phyloP scores from a whole-genome alignment of 23 red algal genomes.

The Gracilaria gracilis region DNA sequence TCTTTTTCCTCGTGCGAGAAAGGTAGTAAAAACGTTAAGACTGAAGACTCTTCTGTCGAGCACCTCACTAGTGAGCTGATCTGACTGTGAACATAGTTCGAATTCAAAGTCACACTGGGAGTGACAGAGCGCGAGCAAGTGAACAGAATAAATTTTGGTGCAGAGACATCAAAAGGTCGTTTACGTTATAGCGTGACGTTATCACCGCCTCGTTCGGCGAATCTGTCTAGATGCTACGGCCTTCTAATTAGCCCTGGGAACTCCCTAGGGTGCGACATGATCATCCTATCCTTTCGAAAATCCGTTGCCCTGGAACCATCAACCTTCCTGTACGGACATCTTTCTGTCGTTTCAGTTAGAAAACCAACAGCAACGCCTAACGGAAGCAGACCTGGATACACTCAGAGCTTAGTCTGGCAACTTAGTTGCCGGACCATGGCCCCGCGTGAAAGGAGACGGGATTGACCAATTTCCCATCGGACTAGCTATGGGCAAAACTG shows the following conservation, averaged over 20 bases:
- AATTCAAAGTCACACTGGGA: neutral
- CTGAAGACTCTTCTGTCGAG: neutral
- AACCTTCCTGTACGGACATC: neutral
- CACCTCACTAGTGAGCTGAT: neutral
- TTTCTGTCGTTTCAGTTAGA: neutral
- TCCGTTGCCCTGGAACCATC: neutral
- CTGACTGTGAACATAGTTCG: neutral
- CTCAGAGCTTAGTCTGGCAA: slow-evolving; percentile 22
- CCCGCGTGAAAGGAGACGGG: slow-evolving; percentile 23
- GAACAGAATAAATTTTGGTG: no score
- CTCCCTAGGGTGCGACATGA: neutral
- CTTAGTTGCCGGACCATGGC: slow-evolving; percentile 24
- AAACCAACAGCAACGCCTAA: neutral
- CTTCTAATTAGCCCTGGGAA: neutral
- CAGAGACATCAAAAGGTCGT: neutral
- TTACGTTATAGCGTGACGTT: neutral
- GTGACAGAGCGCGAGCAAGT: neutral
- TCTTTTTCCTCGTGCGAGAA: no score
- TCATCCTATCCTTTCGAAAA: neutral
- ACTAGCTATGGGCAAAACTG: slow-evolving; percentile 43
- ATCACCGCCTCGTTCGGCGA: neutral
- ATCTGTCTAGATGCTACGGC: no score
- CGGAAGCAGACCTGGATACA: neutral
- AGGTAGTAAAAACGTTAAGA: no score
- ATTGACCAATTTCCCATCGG: slow-evolving; percentile 3